Conservation (phyloP, 2,329 filamentous ascomycete species). For the Drechslera avenae region DNA sequence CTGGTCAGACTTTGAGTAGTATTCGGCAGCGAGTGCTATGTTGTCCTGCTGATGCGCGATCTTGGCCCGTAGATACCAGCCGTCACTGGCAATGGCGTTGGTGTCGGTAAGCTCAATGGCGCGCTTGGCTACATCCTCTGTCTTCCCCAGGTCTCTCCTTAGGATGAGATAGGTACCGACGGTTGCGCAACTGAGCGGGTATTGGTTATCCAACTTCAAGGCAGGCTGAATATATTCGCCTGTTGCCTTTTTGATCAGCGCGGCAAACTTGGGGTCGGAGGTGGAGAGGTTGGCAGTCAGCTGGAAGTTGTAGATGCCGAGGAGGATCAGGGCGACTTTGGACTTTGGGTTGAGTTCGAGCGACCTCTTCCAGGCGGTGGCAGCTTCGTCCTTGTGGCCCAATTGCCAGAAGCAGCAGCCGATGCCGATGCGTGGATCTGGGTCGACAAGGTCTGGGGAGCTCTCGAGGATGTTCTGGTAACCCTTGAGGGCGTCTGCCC, state of each 20-base stretch:
- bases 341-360: slow-evolving; percentile 82
- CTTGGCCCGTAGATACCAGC: slow-evolving; percentile 91
- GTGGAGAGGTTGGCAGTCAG: slow-evolving; percentile 81
- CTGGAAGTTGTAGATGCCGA: slow-evolving; percentile 89
- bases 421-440: slow-evolving; percentile 93
- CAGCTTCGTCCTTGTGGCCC: slow-evolving; percentile 91
- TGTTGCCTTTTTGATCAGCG: slow-evolving; percentile 90
- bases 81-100: slow-evolving; percentile 94
- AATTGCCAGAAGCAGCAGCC: slow-evolving; percentile 98
- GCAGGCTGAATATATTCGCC: slow-evolving; percentile 91
- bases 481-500: slow-evolving; percentile 76
- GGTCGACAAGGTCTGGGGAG: slow-evolving; percentile 86
- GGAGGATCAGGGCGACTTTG: slow-evolving; percentile 86
- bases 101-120: slow-evolving; percentile 96
- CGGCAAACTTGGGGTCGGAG: slow-evolving; percentile 82
- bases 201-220: slow-evolving; percentile 90
- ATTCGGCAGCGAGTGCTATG: slow-evolving; percentile 75
- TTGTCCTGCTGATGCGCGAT: slow-evolving; percentile 88
- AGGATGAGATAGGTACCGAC: slow-evolving; percentile 91
- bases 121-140: slow-evolving; percentile 85
- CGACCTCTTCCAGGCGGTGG: slow-evolving; percentile 84
- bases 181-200: slow-evolving; percentile 85
- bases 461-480: slow-evolving; percentile 88
- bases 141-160: slow-evolving; percentile 77
- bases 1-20: slow-evolving; percentile 88